Evolutionary conservation across 1,139 yeast species (phyloP).

Genomic region (Taphrina betulina): DNA sequence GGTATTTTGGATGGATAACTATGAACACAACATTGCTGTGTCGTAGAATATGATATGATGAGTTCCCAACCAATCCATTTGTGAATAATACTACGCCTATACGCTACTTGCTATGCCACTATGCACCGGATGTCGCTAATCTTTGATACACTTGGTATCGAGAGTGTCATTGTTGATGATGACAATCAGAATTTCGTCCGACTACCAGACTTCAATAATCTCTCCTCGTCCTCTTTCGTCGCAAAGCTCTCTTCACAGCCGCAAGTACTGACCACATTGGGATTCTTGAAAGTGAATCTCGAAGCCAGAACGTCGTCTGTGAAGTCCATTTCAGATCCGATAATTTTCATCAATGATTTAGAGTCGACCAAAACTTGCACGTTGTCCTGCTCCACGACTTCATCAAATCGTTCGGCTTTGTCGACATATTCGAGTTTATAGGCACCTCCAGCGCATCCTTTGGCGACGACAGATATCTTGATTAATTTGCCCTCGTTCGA

Average conservation of each 20-base stretch:
- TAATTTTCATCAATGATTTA: slow-evolving; percentile 89
- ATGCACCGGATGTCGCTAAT: too few relatives aligned
- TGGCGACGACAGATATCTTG: slow-evolving; percentile 87
- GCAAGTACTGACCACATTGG: slow-evolving; percentile 95
- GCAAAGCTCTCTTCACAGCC: slow-evolving; percentile 94
- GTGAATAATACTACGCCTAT: too few relatives aligned
- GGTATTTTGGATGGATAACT: too few relatives aligned
- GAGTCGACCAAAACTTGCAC: slow-evolving; percentile 82
- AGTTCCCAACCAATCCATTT: too few relatives aligned
- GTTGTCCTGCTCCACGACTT: slow-evolving; percentile 80
- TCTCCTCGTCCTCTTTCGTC: slow-evolving; percentile 31
- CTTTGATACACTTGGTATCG: too few relatives aligned
- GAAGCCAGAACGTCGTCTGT: slow-evolving; percentile 86
- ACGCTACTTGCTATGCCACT: too few relatives aligned
- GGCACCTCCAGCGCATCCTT: slow-evolving; percentile 95
- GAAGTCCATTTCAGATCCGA: slow-evolving; percentile 99
- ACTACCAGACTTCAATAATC: too few relatives aligned
- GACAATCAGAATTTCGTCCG: too few relatives aligned
- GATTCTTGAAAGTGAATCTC: slow-evolving; percentile 87
- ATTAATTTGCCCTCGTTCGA: slow-evolving; percentile 55
- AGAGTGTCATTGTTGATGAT: too few relatives aligned
- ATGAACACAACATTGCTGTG: too few relatives aligned
- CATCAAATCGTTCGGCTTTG: slow-evolving; percentile 90
- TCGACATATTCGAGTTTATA: slow-evolving; percentile 88
- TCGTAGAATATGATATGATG: too few relatives aligned